Evolutionary conservation across 2,329 filamentous ascomycete species (phyloP).

Genomic region (Fusarium floridanum): DNA sequence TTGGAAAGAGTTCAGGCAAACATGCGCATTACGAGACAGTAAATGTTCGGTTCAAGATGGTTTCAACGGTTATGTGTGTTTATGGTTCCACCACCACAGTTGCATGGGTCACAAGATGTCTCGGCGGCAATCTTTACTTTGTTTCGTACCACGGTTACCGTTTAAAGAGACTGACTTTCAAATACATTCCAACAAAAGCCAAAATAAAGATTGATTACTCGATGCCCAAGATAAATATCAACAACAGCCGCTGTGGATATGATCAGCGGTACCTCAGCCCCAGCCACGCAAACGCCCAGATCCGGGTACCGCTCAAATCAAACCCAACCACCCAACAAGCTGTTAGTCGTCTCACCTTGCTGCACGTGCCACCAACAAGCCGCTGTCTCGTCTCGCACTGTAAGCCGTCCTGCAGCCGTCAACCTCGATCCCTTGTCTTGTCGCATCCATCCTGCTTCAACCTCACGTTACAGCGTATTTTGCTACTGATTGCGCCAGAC

Average conservation of each 20-base stretch:
- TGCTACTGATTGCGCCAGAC: constrained; percentile 24
- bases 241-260: constrained; percentile 28
- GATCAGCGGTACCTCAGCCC: constrained; percentile 22
- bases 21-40: constrained; percentile 57
- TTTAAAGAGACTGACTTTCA: neutral
- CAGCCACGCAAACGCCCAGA: constrained; percentile 19
- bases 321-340: constrained; percentile 46
- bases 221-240: constrained; percentile 19
- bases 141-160: neutral
- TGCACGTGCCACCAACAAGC: constrained; percentile 45
- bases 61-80: constrained; percentile 7
- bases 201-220: constrained; percentile 1
- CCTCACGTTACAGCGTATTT: constrained; percentile 26
- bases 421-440: constrained; percentile 32
- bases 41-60: neutral
- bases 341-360: constrained; percentile 40
- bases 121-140: neutral
- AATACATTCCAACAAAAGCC: neutral
- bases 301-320: constrained; percentile 31
- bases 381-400: constrained; percentile 15
- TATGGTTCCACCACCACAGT: neutral
- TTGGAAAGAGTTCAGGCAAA: constrained; percentile 62
- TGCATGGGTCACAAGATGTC: neutral
- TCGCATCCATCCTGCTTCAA: constrained; percentile 23
- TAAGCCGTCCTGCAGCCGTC: constrained; percentile 27